Base-by-base conservation (phyloP, 495 filamentous ascomycete genomes). In the Penicillium mononematosum region DNA sequence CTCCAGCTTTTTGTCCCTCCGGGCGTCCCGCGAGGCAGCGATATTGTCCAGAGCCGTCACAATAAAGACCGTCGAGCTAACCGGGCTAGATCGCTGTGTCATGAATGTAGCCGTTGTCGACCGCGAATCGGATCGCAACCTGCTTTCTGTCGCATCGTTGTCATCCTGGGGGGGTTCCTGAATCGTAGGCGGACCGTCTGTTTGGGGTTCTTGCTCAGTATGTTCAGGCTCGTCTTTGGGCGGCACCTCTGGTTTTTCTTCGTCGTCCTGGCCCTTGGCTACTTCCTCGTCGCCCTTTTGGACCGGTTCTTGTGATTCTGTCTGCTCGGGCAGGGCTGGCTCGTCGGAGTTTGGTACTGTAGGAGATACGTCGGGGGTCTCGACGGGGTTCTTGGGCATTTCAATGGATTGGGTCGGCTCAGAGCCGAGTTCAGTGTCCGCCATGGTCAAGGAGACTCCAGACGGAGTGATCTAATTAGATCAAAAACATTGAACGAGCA, bases 31-130 rank as follows among this genome's bases (percentile, higher is more conserved):
- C 38, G 91, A 93, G 24, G 87, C 81, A 47, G 86, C 89, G 64
- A 99, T 96, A 62, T 85, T 83, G 76, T 98, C 94, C 50, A 99
- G 75, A 27, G 95, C 91, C 54, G 88, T 90, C 50, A 96, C 87
- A 57, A 97, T 90, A 69, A 98, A 98, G 52, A 96, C 90, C 54
- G 96, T 87, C 48, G 94, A 97, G 79, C 89, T 94, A 72, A 96
- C 87, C 52, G 86, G 81, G 29, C 73, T 76, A 34, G 82, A 76
- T 58, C 81, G 71, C 27, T 71, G 74, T 0, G 82, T 82, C 38
- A 74, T 78, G 45, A 78, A 78, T 1, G 81, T 81, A 27, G 77
- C 75, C 4, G 76, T 78, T 14, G 84, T 83, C 22, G 84, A 85
- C 48, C 81, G 69, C 31, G 84, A 85, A 61, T 86, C 83, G 9